Evolutionary conservation across 495 filamentous ascomycete genomes (phyloP).

Genomic region (Tetracladium setigerum): DNA sequence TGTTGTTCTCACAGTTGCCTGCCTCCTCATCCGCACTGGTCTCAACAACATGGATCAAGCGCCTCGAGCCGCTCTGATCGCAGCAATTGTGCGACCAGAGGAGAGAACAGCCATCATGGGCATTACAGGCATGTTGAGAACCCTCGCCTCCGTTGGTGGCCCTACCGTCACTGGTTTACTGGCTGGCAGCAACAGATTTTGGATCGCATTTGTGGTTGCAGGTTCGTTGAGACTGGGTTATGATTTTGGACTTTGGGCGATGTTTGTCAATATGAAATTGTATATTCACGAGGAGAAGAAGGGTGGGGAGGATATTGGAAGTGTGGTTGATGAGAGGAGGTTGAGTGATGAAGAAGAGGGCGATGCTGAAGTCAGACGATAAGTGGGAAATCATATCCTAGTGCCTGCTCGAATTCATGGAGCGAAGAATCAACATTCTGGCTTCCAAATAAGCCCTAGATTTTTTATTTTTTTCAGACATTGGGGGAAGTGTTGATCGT

Average conservation of each 20-base stretch:
- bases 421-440: too few relatives aligned
- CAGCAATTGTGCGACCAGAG: constrained; percentile 58
- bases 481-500: too few relatives aligned
- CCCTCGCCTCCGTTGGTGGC: constrained; percentile 52
- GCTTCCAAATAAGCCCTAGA: too few relatives aligned
- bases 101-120: constrained; percentile 78
- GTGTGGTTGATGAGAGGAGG: constrained; percentile 7
- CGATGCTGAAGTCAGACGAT: too few relatives aligned
- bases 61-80: constrained; percentile 71
- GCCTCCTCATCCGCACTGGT: constrained; percentile 60
- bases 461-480: too few relatives aligned
- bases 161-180: constrained; percentile 62
- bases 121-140: constrained; percentile 59
- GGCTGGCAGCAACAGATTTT: constrained; percentile 53
- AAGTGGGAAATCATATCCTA: too few relatives aligned
- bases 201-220: constrained; percentile 64
- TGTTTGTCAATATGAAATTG: constrained; percentile 44
- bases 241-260: constrained; percentile 61
- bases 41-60: constrained; percentile 77
- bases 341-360: constrained; percentile 28
- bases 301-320: constrained; percentile 8
- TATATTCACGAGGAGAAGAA: constrained; percentile 22
- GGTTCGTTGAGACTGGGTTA: constrained; percentile 63
- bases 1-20: constrained; percentile 46
- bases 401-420: too few relatives aligned